Percentiles rank a stretch among this genome's conserved stretches.
Evolutionary conservation across 495 filamentous ascomycete species (phyloP).

Genomic region (Aspergillus sparsus): DNA sequence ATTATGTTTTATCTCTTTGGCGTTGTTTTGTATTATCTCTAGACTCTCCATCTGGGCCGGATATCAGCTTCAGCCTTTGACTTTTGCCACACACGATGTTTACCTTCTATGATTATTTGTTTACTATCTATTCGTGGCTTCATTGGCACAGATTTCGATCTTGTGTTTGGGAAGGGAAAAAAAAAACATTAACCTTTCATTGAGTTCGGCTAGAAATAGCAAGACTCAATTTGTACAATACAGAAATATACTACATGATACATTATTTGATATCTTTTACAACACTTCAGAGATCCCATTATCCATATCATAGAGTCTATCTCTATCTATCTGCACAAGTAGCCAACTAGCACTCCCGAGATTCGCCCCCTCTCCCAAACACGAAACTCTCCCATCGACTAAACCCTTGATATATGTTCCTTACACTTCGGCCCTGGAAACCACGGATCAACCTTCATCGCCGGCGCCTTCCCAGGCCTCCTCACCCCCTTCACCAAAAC

Average conservation of each 20-base stretch:
- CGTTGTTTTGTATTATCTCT: constrained; percentile 24
- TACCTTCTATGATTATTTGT: neutral
- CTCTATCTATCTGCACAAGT: neutral
- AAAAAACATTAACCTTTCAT: neutral
- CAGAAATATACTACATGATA: constrained; percentile 20
- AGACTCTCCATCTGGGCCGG: constrained; percentile 21
- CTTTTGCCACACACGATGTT: neutral
- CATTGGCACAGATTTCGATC: neutral
- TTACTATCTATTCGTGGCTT: neutral
- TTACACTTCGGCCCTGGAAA: constrained; percentile 26
- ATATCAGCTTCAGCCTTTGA: constrained; percentile 21
- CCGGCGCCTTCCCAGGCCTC: constrained; percentile 29
- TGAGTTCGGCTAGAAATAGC: neutral
- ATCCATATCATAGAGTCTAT: neutral
- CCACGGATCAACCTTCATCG: constrained; percentile 40
- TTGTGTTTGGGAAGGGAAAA: neutral
- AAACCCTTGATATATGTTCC: constrained; percentile 11
- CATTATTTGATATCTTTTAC: neutral
- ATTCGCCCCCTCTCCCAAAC: neutral
- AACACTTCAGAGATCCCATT: neutral
- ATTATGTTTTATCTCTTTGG: constrained; percentile 12
- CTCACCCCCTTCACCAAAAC: constrained; percentile 62
- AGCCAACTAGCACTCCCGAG: neutral
- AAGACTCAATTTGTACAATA: constrained; percentile 26
- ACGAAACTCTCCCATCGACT: neutral